Base-by-base conservation (phyloP, 1,284 basidiomycete genomes). In the Cutaneotrichosporon cavernicola region DNA sequence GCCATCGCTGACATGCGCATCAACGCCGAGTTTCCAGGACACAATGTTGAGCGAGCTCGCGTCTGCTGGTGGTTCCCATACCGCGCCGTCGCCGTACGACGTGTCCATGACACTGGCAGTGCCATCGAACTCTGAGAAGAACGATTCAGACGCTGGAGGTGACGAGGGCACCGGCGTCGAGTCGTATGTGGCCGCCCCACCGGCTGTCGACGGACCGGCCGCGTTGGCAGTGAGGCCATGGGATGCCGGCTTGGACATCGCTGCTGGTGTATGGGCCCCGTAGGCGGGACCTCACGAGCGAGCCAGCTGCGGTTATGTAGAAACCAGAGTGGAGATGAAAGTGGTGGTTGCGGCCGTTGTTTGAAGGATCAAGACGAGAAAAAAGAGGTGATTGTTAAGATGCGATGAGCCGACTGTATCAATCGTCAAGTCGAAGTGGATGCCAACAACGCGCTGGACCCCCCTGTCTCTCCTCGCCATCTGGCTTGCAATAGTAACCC, bases 121-220 rank as follows among this genome's bases (percentile, higher is more conserved):
- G n/a, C 76, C 77, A 55, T 79, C 78, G 8, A 77, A 61, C 32
- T 79, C 78, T 10, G 78, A 79, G 50, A 76, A 64, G 69, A 72
- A 75, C 2, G 78, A 78, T 62, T 79, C 78, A 36, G 76, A 77
- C 5, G 74, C 72, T 30, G 72, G 74, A 31, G 77, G 77, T 14
- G 76, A 77, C 26, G 76, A 75, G 8, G 73, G 72, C 2, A 66
- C 72, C 0, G 76, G 76, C 26, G 68, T 65, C 56, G 58, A 40
- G 46, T 22, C 46, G 11, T 14, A 26, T 55, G 58, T 61, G 38
- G 16, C 60, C 14, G 30, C 21, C 34, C 34, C n/a, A 18, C 18
- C 51, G 9, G 38, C 55, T 43, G 55, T 22, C 38, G 55, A 56
- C 22, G 55, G 38, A 21, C 55, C 55, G 22, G 50, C n/a, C 40